Evolutionary conservation across 2,329 filamentous ascomycete genomes (phyloP), one percentile per base, ranked within the genome.

Genomic region (Aspergillus spinulosporus): DNA sequence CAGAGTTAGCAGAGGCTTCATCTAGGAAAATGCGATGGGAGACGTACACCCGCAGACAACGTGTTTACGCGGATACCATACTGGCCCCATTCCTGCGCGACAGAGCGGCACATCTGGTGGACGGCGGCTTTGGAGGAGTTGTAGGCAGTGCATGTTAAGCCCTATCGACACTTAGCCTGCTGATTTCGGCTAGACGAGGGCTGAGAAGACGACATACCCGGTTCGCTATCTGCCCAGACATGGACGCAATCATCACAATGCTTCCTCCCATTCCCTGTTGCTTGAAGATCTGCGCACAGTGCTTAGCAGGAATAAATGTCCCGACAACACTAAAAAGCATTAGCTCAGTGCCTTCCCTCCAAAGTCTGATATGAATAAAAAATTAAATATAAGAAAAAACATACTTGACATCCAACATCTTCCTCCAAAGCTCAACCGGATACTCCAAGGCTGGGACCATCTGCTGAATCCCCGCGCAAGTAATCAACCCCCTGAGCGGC

Each of bases 31-130:
- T 42, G 21, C n/a, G n/a, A n/a, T 21, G 15, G 11, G n/a, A 5
- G 5, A 65, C 71, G 59, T 71, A 77, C 74, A 7, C 90, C 89
- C 0, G 90, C 89, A 21, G 87, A 90, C 61, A 94, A 83, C 11
- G 88, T 91, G 76, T 94, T 93, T 59, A 93, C 87, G 2, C 89
- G 84, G 66, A 94, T 92, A 37, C 84, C 85, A 69, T 88, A 74
- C 63, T 78, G 72, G 53, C 68, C 76, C 78, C 72, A 81, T 69
- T 81, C 80, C 15, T 76, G 75, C 0, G 79, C 76, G 21, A 81
- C 67, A 2, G 74, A 78, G 21, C 78, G 75, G n/a, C 74, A 72
- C 15, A 82, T 72, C 57, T 81, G 78, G 54, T 77, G 74, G 4
- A 82, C 74, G 0, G 75, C 79, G 1, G 78, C 73, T 64, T 82